Evolutionary conservation across 1,284 basidiomycete species (phyloP).

Genomic region (Trichosporon sp.): DNA sequence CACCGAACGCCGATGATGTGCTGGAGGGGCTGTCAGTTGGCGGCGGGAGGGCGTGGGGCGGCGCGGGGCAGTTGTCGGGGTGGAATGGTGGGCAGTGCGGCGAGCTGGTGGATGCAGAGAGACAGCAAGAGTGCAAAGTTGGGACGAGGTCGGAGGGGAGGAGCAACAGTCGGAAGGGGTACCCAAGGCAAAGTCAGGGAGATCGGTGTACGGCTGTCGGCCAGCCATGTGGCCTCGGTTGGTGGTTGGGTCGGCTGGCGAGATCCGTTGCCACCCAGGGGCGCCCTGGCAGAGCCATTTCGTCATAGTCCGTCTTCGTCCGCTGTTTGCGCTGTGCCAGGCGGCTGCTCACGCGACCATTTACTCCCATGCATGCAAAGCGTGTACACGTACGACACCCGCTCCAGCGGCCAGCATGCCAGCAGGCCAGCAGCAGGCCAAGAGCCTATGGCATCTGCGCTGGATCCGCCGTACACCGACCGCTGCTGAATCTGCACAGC

Average conservation of each 20-base stretch:
- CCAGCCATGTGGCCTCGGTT: not conserved
- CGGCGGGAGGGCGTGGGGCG: not conserved
- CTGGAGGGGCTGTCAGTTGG: not conserved
- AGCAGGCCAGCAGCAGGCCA: not conserved
- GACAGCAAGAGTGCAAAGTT: not conserved
- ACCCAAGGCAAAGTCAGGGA: not conserved
- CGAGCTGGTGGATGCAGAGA: not conserved
- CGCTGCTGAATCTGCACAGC: not conserved
- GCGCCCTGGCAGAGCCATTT: not conserved
- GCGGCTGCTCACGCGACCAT: not conserved
- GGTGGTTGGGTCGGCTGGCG: not conserved
- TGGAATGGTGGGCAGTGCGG: not conserved
- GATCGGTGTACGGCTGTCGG: not conserved
- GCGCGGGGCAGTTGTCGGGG: not conserved
- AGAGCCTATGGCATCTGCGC: no score
- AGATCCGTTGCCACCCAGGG: not conserved
- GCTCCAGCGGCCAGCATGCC: not conserved
- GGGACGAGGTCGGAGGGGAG: not conserved
- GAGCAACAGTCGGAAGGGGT: not conserved
- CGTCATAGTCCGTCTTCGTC: not conserved
- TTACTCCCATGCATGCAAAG: not conserved
- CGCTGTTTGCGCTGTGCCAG: not conserved
- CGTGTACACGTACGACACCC: not conserved
- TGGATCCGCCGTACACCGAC: not conserved
- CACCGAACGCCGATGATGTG: not conserved